Conservation (phyloP, 2,329 filamentous ascomycete genomes). For the Fusarium annulatum region DNA sequence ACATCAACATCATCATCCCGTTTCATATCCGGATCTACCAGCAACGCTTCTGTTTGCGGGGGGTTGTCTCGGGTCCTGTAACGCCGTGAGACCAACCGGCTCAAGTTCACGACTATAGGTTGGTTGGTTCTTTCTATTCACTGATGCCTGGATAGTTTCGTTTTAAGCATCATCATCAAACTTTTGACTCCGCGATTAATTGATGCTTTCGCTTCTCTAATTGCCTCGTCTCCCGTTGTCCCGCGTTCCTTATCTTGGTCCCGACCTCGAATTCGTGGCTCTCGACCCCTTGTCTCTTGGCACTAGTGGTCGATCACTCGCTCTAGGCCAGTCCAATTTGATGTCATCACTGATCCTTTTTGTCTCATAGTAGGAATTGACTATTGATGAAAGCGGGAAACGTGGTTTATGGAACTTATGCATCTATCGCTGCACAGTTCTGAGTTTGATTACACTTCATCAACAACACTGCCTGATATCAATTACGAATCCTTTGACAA, state of each 20-base stretch:
- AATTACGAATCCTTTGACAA: background rate
- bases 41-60: constrained; percentile 27
- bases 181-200: constrained; percentile 10
- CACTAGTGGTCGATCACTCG: constrained; percentile 41
- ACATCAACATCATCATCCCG: constrained; percentile 2
- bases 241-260: constrained; percentile 34
- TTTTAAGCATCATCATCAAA: constrained; percentile 3
- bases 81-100: background rate
- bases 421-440: background rate
- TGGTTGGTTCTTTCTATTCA: background rate
- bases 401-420: constrained; percentile 10
- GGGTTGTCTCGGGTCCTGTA: constrained; percentile 24
- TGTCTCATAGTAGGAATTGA: background rate
- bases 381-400: constrained; percentile 12
- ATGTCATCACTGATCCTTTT: constrained; percentile 8
- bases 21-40: constrained; percentile 23
- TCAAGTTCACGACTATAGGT: background rate
- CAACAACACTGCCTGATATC: background rate
- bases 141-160: background rate
- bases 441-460: background rate
- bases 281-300: constrained; percentile 31
- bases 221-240: constrained; percentile 7
- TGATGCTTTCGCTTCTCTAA: constrained; percentile 17
- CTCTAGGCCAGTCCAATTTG: constrained; percentile 20
- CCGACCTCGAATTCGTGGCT: constrained; percentile 32